A percentile compares a stretch with the other conserved stretches of the same genome.
Evolutionary conservation across 306 rosid species (phyloP).

Genomic region (Rosa multiflora): DNA sequence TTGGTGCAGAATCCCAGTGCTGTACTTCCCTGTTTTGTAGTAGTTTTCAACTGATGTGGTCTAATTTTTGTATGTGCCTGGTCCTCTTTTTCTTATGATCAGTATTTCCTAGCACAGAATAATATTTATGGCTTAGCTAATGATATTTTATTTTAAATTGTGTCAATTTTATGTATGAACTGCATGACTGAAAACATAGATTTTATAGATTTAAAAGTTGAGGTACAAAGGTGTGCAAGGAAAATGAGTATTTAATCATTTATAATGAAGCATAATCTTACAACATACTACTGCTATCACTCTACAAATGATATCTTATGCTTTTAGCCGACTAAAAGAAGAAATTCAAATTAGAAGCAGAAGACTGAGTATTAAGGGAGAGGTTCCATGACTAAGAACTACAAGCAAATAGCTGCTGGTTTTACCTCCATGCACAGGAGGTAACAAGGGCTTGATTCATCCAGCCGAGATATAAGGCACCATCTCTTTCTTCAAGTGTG

Average conservation of each 20-base stretch:
- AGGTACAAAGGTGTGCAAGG: not conserved
- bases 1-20: constrained; percentile 48
- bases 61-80: not conserved
- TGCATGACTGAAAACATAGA: not conserved
- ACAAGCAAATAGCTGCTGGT: not conserved
- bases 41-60: constrained; percentile 45
- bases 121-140: not conserved
- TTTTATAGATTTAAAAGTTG: not conserved
- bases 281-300: not conserved
- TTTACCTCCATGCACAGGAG: constrained; percentile 83
- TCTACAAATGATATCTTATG: not conserved
- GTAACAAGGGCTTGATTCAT: constrained; percentile 52
- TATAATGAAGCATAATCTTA: not conserved
- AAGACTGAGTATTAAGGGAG: constrained; percentile 8
- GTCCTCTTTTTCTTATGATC: too few relatives aligned
- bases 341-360: constrained; percentile 3
- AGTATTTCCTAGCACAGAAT: not conserved
- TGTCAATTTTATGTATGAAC: not conserved
- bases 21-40: constrained; percentile 77
- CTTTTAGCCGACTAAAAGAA: not conserved
- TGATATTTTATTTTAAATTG: not conserved
- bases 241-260: not conserved
- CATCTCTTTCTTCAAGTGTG: constrained; percentile 78
- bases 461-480: constrained; percentile 80
- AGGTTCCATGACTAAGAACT: not conserved